These are phyloP conservation scores for Fusarium robinianum DNA, from an alignment of 2,329 filamentous ascomycete genomes.

Conservation along the genomic window DNA sequence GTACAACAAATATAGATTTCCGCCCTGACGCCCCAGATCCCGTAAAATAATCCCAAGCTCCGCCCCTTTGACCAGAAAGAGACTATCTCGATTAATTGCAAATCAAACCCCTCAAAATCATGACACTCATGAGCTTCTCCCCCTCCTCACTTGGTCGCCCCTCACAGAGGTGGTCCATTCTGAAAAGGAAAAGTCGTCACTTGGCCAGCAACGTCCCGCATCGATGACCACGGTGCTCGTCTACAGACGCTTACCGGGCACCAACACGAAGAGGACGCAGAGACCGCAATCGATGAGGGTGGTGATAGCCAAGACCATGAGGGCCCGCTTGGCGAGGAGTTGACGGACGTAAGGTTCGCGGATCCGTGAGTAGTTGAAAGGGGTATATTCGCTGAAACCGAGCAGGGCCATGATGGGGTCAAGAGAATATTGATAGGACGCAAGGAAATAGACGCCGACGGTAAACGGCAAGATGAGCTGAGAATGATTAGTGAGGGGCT, in stretches of 20 bases:
- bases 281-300: conserved; percentile 78
- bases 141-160: conserved; percentile 19
- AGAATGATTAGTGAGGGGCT: conserved; percentile 16
- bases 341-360: conserved; percentile 89
- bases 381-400: conserved; percentile 95
- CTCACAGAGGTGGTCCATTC: conserved; percentile 23
- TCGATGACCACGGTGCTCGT: conserved; percentile 26
- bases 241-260: conserved; percentile 83
- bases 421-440: conserved; percentile 93
- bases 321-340: conserved; percentile 79
- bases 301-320: conserved; percentile 79
- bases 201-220: conserved; percentile 33
- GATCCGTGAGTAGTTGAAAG: conserved; percentile 87
- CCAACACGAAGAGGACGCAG: conserved; percentile 89
- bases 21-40: conserved; percentile 34
- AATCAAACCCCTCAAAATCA: conserved; percentile 34
- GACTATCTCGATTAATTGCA: too few species aligned
- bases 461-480: conserved; percentile 84
- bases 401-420: conserved; percentile 87
- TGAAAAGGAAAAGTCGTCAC: conserved; percentile 15
- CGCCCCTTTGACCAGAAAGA: conserved; percentile 6
- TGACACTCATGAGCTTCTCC: conserved; percentile 37
- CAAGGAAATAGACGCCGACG: conserved; percentile 83
- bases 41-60: conserved; percentile 21
- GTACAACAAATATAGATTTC: conserved; percentile 32